phyloP scores from a whole-genome alignment of 2,329 filamentous ascomycete genomes.

The Cladophialophora exuberans region DNA sequence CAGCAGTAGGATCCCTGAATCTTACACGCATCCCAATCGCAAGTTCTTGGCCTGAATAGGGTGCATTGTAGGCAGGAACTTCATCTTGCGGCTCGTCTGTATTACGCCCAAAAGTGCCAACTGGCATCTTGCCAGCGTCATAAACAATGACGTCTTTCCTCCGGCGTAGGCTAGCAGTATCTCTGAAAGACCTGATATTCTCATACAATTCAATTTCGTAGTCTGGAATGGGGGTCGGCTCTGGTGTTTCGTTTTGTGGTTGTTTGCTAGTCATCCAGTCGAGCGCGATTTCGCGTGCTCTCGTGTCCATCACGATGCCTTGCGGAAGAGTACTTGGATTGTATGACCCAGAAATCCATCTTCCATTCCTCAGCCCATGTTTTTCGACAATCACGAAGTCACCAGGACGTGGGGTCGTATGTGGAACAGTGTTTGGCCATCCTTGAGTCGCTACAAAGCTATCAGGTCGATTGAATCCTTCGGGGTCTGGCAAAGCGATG shows the following conservation, averaged over 20 bases:
- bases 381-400: conserved; percentile 57
- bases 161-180: conserved; percentile 29
- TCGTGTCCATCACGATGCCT: conserved; percentile 57
- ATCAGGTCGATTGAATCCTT: conserved; percentile 22
- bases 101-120: background rate
- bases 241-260: background rate
- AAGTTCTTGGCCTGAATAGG: conserved; percentile 37
- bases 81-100: background rate
- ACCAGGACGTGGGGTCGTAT: conserved; percentile 32
- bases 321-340: conserved; percentile 50
- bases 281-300: conserved; percentile 50
- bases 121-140: conserved; percentile 33
- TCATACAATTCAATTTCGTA: conserved; percentile 26
- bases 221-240: conserved; percentile 18
- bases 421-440: conserved; percentile 24
- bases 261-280: conserved; percentile 56
- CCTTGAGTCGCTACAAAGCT: conserved; percentile 20
- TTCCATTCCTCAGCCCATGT: conserved; percentile 54
- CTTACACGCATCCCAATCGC: conserved; percentile 54
- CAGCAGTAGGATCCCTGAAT: conserved; percentile 57
- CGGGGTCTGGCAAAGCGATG: conserved; percentile 29
- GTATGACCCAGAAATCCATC: conserved; percentile 58
- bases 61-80: background rate
- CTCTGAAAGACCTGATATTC: conserved; percentile 30
- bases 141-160: conserved; percentile 23